Evolutionary conservation across 1,284 basidiomycete genomes (phyloP).

Genomic region (Cutaneotrichosporon curvatum): DNA sequence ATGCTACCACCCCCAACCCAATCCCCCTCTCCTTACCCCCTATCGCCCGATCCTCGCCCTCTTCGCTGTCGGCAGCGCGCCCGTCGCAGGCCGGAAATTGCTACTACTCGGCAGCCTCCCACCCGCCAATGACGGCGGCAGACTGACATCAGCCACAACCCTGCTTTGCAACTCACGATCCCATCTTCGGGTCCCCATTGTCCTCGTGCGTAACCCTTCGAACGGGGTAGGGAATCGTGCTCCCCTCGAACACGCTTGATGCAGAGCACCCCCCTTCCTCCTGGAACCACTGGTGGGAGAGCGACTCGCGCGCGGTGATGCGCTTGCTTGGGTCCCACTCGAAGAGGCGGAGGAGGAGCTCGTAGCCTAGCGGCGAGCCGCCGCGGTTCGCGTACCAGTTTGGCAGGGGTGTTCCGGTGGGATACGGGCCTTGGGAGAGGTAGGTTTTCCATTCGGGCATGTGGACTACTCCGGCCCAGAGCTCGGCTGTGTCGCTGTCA

Average conservation of each 20-base stretch:
- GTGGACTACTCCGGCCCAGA: conserved; percentile 79
- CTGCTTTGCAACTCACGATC: conserved; percentile 32
- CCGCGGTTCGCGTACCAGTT: conserved; percentile 64
- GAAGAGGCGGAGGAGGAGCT: conserved; percentile 75
- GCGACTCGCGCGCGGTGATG: conserved; percentile 71
- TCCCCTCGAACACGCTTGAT: conserved; percentile 43
- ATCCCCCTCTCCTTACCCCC: no score
- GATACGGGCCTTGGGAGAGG: conserved; percentile 60
- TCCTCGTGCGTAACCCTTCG: conserved; percentile 52
- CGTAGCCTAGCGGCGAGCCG: conserved; percentile 56
- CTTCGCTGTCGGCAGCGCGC: conserved; percentile 19
- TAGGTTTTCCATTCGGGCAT: conserved; percentile 84
- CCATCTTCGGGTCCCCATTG: conserved; percentile 48
- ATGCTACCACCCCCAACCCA: no score
- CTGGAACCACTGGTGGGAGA: conserved; percentile 60
- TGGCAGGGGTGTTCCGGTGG: conserved; percentile 20
- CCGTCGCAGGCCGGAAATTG: conserved; percentile 38
- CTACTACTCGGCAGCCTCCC: conserved; percentile 35
- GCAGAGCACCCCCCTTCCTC: conserved; percentile 44
- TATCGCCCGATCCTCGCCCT: conserved; percentile 15
- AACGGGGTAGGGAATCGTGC: conserved; percentile 47
- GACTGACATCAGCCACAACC: conserved; percentile 15
- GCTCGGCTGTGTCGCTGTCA: conserved; percentile 53
- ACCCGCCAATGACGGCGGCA: conserved; percentile 36
- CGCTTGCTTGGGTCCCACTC: conserved; percentile 84